Conservation (phyloP, 148 eudicot genomes). For the Vaccinium corymbosum region DNA sequence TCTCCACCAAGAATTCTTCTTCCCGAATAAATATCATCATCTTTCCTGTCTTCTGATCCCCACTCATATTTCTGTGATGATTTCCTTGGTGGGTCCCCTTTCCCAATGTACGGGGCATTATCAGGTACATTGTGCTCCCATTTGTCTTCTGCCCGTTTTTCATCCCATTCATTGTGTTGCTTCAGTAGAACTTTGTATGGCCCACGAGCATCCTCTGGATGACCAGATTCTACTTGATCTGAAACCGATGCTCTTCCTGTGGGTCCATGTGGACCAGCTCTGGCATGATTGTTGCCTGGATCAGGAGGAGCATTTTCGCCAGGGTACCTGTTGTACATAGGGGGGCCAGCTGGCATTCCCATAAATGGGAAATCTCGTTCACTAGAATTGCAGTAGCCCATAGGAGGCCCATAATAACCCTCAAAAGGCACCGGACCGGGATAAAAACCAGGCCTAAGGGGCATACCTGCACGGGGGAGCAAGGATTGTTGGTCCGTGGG, state of each 20-base stretch:
- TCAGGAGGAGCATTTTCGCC: slow-evolving; percentile 50
- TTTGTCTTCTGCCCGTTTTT: slow-evolving; percentile 41
- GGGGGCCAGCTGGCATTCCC: slow-evolving; percentile 71
- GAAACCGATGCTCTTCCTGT: slow-evolving; percentile 26
- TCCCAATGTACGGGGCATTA: slow-evolving; percentile 31
- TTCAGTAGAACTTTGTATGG: slow-evolving; percentile 45
- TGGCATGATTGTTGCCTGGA: slow-evolving; percentile 45
- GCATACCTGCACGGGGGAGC: slow-evolving; percentile 39
- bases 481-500: background rate
- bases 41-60: slow-evolving; percentile 45
- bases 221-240: slow-evolving; percentile 48
- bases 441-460: slow-evolving; percentile 80
- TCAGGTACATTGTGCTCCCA: slow-evolving; percentile 35
- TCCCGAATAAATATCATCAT: slow-evolving; percentile 34
- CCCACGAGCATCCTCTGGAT: slow-evolving; percentile 44
- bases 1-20: slow-evolving; percentile 27
- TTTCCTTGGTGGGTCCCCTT: slow-evolving; percentile 35
- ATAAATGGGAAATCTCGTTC: slow-evolving; percentile 71
- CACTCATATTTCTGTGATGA: slow-evolving; percentile 40
- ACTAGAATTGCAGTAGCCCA: slow-evolving; percentile 66
- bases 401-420: slow-evolving; percentile 79
- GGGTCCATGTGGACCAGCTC: slow-evolving; percentile 40
- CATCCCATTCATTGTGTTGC: slow-evolving; percentile 47
- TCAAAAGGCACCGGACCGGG: slow-evolving; percentile 70
- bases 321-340: slow-evolving; percentile 53